Percentiles rank a stretch among this genome's conserved stretches.
These are phyloP conservation scores for Collariella sp. DNA, from an alignment of 495 filamentous ascomycete species.

Conservation along the genomic window DNA sequence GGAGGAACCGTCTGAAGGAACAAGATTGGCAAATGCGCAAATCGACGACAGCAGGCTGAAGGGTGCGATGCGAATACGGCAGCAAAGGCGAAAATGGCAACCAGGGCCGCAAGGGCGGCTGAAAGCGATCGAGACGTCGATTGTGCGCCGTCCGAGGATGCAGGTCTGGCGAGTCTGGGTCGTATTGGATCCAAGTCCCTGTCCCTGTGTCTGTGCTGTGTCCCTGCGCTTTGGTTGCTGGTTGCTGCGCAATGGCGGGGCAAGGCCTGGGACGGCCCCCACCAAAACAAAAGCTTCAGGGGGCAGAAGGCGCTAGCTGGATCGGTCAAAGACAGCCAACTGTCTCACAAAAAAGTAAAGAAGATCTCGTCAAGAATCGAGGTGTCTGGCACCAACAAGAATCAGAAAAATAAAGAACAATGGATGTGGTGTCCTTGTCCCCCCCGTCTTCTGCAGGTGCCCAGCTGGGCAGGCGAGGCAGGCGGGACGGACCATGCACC, in stretches of 20 bases:
- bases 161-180: neutral
- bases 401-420: too few relatives aligned
- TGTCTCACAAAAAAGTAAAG: too few relatives aligned
- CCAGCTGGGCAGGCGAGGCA: too few relatives aligned
- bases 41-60: too few relatives aligned
- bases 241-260: slow-evolving; percentile 11
- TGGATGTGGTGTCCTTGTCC: too few relatives aligned
- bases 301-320: too few relatives aligned
- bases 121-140: neutral
- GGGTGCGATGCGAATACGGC: too few relatives aligned
- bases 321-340: neutral
- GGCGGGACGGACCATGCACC: slow-evolving; percentile 3
- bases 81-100: neutral
- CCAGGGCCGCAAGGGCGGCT: neutral
- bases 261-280: neutral
- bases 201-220: neutral
- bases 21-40: too few relatives aligned
- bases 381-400: too few relatives aligned
- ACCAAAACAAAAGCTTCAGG: slow-evolving; percentile 6
- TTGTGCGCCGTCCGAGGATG: slow-evolving; percentile 1
- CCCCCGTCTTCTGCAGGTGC: too few relatives aligned
- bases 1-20: too few relatives aligned
- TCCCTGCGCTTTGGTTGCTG: neutral
- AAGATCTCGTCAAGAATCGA: too few relatives aligned
- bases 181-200: neutral